These are phyloP conservation scores for Pseudocercospora macadamiae DNA, from an alignment of 2,329 filamentous ascomycete species.

Conservation along the genomic window DNA sequence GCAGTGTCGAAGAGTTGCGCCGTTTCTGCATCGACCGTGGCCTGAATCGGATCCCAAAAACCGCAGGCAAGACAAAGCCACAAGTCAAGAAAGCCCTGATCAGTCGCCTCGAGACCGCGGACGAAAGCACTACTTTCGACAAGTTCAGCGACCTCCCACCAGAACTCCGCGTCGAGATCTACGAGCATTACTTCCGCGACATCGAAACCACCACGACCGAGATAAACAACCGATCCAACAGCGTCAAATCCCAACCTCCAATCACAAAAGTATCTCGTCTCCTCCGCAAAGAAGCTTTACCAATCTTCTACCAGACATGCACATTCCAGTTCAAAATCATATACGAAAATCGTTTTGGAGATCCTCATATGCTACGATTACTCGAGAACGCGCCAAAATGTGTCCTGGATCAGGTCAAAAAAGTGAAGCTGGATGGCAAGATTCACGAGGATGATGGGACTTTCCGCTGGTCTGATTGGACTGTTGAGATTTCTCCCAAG, in stretches of 20 bases:
- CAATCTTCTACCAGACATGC: not conserved
- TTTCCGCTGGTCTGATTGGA: not conserved
- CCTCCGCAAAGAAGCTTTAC: not conserved
- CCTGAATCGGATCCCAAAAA: not conserved
- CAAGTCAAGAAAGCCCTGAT: not conserved
- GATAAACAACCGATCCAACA: not conserved
- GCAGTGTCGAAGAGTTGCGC: not conserved
- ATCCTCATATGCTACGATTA: not conserved
- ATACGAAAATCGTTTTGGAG: too few relatives aligned
- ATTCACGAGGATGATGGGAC: not conserved
- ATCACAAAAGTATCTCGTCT: not conserved
- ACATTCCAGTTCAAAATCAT: not conserved
- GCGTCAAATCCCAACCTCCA: not conserved
- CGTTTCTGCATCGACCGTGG: not conserved
- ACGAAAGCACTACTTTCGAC: not conserved
- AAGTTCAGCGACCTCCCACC: not conserved
- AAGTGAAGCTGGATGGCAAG: not conserved
- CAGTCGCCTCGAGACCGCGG: not conserved
- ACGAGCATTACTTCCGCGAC: not conserved
- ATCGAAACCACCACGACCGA: not conserved
- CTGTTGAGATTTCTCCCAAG: not conserved
- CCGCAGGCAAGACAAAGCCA: not conserved
- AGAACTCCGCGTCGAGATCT: not conserved
- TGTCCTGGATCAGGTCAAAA: not conserved
- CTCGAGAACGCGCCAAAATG: not conserved